Evolutionary conservation across 73 alveolate species (phyloP).

Genomic region (Uronychia setigera): DNA sequence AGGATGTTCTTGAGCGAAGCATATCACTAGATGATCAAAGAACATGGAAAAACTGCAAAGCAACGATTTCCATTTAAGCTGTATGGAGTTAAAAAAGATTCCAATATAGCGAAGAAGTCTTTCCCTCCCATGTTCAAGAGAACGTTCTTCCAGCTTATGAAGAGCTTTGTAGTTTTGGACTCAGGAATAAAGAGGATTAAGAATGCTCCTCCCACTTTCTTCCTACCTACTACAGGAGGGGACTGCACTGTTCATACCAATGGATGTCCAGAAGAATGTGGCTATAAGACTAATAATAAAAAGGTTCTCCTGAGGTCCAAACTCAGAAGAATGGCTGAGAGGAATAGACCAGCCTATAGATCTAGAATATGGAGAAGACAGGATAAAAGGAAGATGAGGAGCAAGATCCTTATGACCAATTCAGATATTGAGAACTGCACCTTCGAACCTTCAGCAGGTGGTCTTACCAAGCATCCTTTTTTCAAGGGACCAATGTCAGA

Average conservation of each 20-base stretch:
- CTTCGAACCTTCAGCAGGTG: slow-evolving; percentile 93
- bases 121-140: slow-evolving; percentile 68
- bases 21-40: slow-evolving; percentile 13
- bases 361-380: slow-evolving; percentile 41
- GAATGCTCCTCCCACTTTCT: slow-evolving; percentile 47
- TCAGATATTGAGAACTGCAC: slow-evolving; percentile 95
- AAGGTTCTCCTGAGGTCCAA: slow-evolving; percentile 13
- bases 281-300: slow-evolving; percentile 16
- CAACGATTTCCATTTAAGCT: slow-evolving; percentile 24
- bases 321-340: slow-evolving; percentile 5
- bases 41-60: neutral
- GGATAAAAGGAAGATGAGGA: slow-evolving; percentile 28
- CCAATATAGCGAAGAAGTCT: slow-evolving; percentile 56
- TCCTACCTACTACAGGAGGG: slow-evolving; percentile 25
- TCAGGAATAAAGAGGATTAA: slow-evolving; percentile 24
- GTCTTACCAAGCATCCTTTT: slow-evolving; percentile 8
- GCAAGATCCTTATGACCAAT: slow-evolving; percentile 86
- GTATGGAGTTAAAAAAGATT: slow-evolving; percentile 17
- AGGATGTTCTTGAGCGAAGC: slow-evolving; percentile 1
- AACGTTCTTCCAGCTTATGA: slow-evolving; percentile 65
- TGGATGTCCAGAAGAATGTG: slow-evolving; percentile 42
- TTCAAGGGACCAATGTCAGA: neutral
- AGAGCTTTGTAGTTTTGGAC: slow-evolving; percentile 12
- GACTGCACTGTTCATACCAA: slow-evolving; percentile 28
- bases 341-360: slow-evolving; percentile 17